Evolutionary conservation across 2,329 filamentous ascomycete genomes (phyloP).

Genomic region (Arthrobotrys entomopaga): DNA sequence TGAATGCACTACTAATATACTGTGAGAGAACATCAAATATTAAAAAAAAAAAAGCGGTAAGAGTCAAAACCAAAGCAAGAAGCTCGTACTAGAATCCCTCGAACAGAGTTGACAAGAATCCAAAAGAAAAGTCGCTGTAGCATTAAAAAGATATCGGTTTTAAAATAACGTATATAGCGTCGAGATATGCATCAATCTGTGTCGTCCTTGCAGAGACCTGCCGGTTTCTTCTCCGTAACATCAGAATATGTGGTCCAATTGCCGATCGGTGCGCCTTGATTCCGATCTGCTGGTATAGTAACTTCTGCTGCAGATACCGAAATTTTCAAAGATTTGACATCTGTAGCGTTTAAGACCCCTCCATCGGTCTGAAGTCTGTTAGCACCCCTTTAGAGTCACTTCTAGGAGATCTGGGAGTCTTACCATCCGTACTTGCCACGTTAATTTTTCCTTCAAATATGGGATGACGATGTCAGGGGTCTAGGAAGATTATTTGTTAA

Average conservation of each 20-base stretch:
- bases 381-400: neutral
- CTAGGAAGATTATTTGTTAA: slow-evolving; percentile 1
- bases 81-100: too few species aligned
- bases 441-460: slow-evolving; percentile 33
- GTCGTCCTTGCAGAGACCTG: slow-evolving; percentile 39
- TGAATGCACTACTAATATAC: too few species aligned
- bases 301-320: slow-evolving; percentile 46
- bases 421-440: slow-evolving; percentile 44
- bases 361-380: slow-evolving; percentile 13
- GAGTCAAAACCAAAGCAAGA: too few species aligned
- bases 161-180: neutral
- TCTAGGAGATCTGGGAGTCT: neutral
- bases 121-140: too few species aligned
- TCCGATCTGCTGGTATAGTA: slow-evolving; percentile 26
- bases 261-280: slow-evolving; percentile 14
- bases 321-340: slow-evolving; percentile 38
- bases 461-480: slow-evolving; percentile 32
- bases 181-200: slow-evolving; percentile 3
- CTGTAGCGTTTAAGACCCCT: slow-evolving; percentile 19
- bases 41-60: too few species aligned
- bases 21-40: too few species aligned
- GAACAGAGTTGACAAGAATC: too few species aligned
- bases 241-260: slow-evolving; percentile 48
- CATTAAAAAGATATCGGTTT: too few species aligned
- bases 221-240: slow-evolving; percentile 42